Evolutionary conservation across 768 basidiomycete genomes (phyloP), one percentile per base, ranked within the genome.

Genomic region (Austroboletus eburneus): DNA sequence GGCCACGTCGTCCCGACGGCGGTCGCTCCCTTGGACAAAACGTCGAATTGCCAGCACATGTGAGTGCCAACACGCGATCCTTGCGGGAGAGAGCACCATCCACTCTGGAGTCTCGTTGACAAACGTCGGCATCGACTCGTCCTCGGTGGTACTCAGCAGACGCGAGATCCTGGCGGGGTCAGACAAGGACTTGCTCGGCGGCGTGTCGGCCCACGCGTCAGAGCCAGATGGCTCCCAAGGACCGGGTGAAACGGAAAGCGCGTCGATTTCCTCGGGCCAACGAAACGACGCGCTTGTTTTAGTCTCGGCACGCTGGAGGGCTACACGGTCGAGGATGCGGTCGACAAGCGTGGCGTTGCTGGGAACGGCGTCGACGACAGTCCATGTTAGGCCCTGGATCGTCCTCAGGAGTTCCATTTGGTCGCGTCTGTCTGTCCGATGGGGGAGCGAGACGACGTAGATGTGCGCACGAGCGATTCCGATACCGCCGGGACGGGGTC

Each of bases 61-160:
- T 1, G 85, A 87, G 55, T 80, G 69, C 83, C 83, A 87, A 63
- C 84, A 87, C 10, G 85, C 83, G 30, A 87, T 61, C 43, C n/a
- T n/a, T n/a, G n/a, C n/a, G n/a, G n/a, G n/a, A n/a, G n/a, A n/a
- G n/a, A n/a, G n/a, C n/a, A n/a, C n/a, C n/a, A n/a, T n/a, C n/a
- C n/a, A n/a, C n/a, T n/a, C n/a, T n/a, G n/a, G n/a, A n/a, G n/a
- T n/a, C n/a, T n/a, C n/a, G n/a, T n/a, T n/a, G n/a, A n/a, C n/a
- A n/a, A n/a, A n/a, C n/a, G n/a, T n/a, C n/a, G 50, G 49, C 16
- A 75, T 56, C 14, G 61, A 59, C 50, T 69, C 63, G 53, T 80
- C 69, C 35, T 70, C 52, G 13, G 55, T 66, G 30, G 79, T 72
- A 58, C 76, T 78, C 23, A 71, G 67, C 8, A 79, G 53, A 17